A percentile compares a stretch with the other conserved stretches of the same genome.
Conservation (phyloP, 1,139 yeast species). For the Suhomyces wounanorum region DNA sequence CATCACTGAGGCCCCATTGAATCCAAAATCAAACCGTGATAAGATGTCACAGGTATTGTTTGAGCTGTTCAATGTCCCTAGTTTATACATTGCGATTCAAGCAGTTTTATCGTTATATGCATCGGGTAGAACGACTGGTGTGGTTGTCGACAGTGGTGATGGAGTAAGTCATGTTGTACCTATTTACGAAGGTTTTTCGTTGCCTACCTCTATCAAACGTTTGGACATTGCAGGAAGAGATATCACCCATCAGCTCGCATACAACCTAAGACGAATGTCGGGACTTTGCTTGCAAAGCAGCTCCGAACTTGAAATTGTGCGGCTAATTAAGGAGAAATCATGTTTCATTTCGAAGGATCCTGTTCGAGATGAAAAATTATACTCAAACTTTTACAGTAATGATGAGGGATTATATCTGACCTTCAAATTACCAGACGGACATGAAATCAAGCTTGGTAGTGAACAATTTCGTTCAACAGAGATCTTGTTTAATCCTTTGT, state of each 20-base stretch:
- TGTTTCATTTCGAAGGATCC: slow-evolving; percentile 76
- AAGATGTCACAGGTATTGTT: slow-evolving; percentile 75
- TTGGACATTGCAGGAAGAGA: slow-evolving; percentile 88
- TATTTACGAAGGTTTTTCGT: slow-evolving; percentile 82
- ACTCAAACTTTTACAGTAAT: slow-evolving; percentile 32
- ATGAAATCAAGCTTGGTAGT: slow-evolving; percentile 57
- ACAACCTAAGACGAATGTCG: slow-evolving; percentile 60
- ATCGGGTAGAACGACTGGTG: slow-evolving; percentile 87
- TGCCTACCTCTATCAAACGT: slow-evolving; percentile 72
- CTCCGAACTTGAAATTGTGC: slow-evolving; percentile 80
- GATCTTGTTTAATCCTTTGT: slow-evolving; percentile 74
- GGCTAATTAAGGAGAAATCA: slow-evolving; percentile 72
- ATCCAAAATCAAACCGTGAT: slow-evolving; percentile 72
- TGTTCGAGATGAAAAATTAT: slow-evolving; percentile 62
- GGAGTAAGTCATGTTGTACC: slow-evolving; percentile 91
- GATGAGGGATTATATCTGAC: slow-evolving; percentile 29
- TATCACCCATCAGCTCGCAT: slow-evolving; percentile 72
- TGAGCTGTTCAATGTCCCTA: slow-evolving; percentile 86
- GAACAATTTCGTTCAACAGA: slow-evolving; percentile 76
- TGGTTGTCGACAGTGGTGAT: slow-evolving; percentile 88
- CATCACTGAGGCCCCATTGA: slow-evolving; percentile 87
- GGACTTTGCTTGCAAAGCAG: slow-evolving; percentile 67
- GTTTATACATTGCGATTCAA: slow-evolving; percentile 78
- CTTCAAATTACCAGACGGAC: slow-evolving; percentile 84
- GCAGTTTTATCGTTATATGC: slow-evolving; percentile 87